phyloP scores from a whole-genome alignment of 1,139 yeast species.

The Blastobotrys indianensis region DNA sequence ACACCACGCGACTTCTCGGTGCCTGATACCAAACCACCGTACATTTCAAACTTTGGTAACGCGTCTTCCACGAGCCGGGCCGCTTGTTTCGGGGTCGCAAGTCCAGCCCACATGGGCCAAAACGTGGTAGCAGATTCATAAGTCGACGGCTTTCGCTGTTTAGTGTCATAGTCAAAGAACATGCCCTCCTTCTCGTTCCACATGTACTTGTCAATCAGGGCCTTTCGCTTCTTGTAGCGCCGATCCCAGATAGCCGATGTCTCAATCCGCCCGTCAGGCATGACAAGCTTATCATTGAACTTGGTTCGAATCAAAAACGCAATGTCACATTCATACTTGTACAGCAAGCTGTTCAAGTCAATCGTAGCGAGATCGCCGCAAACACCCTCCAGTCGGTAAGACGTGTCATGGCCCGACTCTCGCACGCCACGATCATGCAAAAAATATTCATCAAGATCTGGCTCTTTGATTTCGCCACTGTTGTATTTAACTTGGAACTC shows the following conservation, averaged over 20 bases:
- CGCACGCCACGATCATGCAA: constrained; percentile 92
- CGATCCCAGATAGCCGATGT: constrained; percentile 54
- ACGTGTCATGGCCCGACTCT: constrained; percentile 95
- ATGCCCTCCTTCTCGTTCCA: constrained; percentile 82
- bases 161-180: constrained; percentile 79
- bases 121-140: constrained; percentile 88
- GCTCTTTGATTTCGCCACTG: constrained; percentile 58
- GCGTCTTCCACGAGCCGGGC: constrained; percentile 51
- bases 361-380: constrained; percentile 90
- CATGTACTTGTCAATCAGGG: constrained; percentile 57
- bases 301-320: constrained; percentile 54
- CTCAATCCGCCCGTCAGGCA: constrained; percentile 42
- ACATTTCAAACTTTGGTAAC: constrained; percentile 68
- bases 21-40: constrained; percentile 88
- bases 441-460: constrained; percentile 79
- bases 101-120: constrained; percentile 89
- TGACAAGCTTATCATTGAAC: constrained; percentile 46
- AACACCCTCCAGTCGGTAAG: constrained; percentile 81
- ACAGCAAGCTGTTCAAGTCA: constrained; percentile 78
- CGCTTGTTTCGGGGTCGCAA: constrained; percentile 74
- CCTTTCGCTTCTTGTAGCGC: constrained; percentile 51
- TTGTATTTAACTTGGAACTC: constrained; percentile 73
- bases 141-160: constrained; percentile 47
- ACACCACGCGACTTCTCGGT: constrained; percentile 72
- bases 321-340: constrained; percentile 87